phyloP scores from a whole-genome alignment of 2,329 filamentous ascomycete species.

The Cercospora zeae-maydis region DNA sequence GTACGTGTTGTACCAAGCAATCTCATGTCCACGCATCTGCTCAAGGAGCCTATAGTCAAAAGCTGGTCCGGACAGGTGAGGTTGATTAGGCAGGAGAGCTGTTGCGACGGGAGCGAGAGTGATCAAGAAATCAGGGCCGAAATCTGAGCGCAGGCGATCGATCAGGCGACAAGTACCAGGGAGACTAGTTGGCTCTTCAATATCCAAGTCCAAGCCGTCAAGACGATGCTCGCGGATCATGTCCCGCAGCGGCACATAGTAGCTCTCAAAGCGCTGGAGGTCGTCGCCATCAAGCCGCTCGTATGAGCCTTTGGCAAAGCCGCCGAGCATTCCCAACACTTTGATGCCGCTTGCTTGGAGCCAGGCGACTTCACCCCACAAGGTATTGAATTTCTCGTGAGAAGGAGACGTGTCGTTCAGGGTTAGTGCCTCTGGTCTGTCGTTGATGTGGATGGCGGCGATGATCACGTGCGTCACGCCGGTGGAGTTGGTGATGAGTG shows the following conservation, averaged over 20 bases:
- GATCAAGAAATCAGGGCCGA: conserved; percentile 68
- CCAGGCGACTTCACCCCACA: conserved; percentile 74
- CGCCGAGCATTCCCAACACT: conserved; percentile 82
- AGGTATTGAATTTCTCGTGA: conserved; percentile 59
- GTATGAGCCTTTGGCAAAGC: conserved; percentile 72
- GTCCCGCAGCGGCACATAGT: conserved; percentile 66
- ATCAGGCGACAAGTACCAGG: conserved; percentile 56
- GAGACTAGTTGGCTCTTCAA: conserved; percentile 73
- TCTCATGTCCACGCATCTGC: conserved; percentile 59
- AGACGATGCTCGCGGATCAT: conserved; percentile 60
- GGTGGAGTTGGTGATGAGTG: conserved; percentile 57
- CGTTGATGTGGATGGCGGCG: conserved; percentile 80
- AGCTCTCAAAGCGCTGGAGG: conserved; percentile 62
- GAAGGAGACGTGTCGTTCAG: conserved; percentile 75
- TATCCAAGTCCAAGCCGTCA: conserved; percentile 72
- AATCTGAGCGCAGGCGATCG: conserved; percentile 55
- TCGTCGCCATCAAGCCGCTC: conserved; percentile 58
- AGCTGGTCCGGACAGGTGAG: conserved; percentile 64
- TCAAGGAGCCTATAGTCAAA: conserved; percentile 79
- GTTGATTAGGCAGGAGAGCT: conserved; percentile 56
- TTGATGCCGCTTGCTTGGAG: conserved; percentile 72
- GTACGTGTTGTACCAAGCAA: conserved; percentile 72
- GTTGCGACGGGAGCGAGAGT: conserved; percentile 79
- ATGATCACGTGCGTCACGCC: conserved; percentile 78
- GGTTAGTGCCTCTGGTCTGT: conserved; percentile 61